These are phyloP conservation scores for Fomitopsis betulina DNA, from an alignment of 1,284 basidiomycete species.

Conservation along the genomic window DNA sequence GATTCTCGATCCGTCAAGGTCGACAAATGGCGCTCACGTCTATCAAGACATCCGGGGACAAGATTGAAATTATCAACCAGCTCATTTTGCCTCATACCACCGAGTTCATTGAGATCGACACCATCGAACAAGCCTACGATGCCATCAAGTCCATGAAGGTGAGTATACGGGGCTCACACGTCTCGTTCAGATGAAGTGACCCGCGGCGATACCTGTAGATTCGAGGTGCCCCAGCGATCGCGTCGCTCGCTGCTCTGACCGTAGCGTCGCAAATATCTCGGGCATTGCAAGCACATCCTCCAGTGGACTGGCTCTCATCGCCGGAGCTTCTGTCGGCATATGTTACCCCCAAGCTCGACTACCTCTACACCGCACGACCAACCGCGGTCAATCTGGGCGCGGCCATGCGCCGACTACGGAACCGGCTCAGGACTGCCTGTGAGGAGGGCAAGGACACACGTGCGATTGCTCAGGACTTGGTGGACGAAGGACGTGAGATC, in stretches of 20 bases:
- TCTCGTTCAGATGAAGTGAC: neutral
- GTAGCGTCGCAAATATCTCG: conserved; percentile 59
- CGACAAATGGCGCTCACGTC: conserved; percentile 40
- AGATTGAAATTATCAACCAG: conserved; percentile 83
- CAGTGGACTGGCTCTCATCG: conserved; percentile 47
- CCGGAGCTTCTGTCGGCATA: conserved; percentile 44
- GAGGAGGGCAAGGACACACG: conserved; percentile 38
- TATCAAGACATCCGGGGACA: conserved; percentile 59
- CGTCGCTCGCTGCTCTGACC: conserved; percentile 80
- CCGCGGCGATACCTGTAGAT: conserved; percentile 43
- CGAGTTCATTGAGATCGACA: conserved; percentile 66
- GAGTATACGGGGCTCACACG: conserved; percentile 8
- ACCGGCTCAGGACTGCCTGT: conserved; percentile 37
- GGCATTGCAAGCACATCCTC: conserved; percentile 38
- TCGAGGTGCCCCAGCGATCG: conserved; percentile 92
- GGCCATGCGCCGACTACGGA: conserved; percentile 69
- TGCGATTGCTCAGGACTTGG: conserved; percentile 52
- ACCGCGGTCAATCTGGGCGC: conserved; percentile 91
- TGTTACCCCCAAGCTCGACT: conserved; percentile 57
- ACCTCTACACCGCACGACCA: conserved; percentile 82
- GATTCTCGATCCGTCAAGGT: neutral
- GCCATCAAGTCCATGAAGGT: conserved; percentile 94
- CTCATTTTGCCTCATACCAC: conserved; percentile 79
- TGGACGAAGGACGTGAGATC: conserved; percentile 61
- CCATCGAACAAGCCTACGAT: conserved; percentile 79